Evolutionary conservation across 805 yeast species (phyloP).

Genomic region (Clavispora vitiphila): DNA sequence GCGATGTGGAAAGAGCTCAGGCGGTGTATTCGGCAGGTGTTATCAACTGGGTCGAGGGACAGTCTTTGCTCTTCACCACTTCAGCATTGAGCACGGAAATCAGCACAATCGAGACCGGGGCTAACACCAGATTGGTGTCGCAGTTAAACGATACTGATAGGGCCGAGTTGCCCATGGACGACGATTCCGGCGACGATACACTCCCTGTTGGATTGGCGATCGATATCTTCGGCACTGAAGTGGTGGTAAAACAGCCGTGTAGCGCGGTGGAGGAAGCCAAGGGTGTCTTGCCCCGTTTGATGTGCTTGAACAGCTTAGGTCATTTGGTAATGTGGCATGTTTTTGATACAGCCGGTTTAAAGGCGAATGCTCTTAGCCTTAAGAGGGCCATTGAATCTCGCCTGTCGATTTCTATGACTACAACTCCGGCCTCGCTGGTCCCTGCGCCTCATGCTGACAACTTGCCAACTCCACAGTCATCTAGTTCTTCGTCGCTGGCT

Average conservation of each 20-base stretch:
- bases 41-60: constrained; percentile 33
- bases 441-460: not conserved
- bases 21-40: constrained; percentile 40
- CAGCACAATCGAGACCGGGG: constrained; percentile 27
- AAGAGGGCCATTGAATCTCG: constrained; percentile 1
- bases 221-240: constrained; percentile 46
- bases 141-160: constrained; percentile 65
- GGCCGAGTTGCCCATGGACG: constrained; percentile 70
- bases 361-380: constrained; percentile 18
- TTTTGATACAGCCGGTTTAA: constrained; percentile 51
- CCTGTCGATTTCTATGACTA: not conserved
- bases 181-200: constrained; percentile 60
- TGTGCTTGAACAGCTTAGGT: constrained; percentile 62
- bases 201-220: constrained; percentile 66
- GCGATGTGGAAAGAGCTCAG: constrained; percentile 43
- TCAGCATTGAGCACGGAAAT: constrained; percentile 66
- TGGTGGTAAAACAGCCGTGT: constrained; percentile 47
- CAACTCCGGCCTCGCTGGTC: not conserved
- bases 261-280: constrained; percentile 51
- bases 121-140: constrained; percentile 21
- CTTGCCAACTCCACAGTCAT: not conserved
- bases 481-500: not conserved
- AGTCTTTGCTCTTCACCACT: constrained; percentile 40
- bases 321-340: constrained; percentile 59
- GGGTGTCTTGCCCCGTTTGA: constrained; percentile 59